A percentile compares a stretch with the other conserved stretches of the same genome.
phyloP scores from a whole-genome alignment of 805 yeast genomes.

The Clavispora asparagi region DNA sequence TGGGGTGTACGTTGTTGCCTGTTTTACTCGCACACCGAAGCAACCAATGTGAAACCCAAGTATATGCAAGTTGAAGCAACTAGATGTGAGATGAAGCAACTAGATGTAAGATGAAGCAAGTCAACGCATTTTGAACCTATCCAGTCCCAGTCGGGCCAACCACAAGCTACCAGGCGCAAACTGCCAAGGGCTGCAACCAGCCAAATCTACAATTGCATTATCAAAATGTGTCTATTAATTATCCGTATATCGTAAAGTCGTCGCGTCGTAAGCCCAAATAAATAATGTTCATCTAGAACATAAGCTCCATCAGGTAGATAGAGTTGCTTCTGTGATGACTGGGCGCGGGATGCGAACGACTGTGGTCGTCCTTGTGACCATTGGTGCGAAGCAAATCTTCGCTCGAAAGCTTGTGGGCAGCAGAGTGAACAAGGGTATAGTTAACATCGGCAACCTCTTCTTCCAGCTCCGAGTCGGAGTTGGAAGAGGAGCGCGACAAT shows the following conservation, averaged over 20 bases:
- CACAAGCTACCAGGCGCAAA: too few species aligned
- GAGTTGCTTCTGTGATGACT: constrained; percentile 27
- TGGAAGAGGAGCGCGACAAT: constrained; percentile 9
- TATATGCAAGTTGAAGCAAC: too few species aligned
- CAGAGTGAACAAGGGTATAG: constrained; percentile 3
- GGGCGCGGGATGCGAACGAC: neutral
- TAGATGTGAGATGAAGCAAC: too few species aligned
- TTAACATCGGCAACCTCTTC: constrained; percentile 9
- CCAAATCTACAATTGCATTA: neutral
- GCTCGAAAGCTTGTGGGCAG: neutral
- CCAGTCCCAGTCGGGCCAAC: too few species aligned
- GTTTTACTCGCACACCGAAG: too few species aligned
- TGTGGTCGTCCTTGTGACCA: constrained; percentile 1
- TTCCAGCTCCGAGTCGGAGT: constrained; percentile 12
- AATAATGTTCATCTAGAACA: constrained; percentile 18
- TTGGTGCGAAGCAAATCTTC: neutral
- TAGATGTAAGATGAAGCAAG: too few species aligned
- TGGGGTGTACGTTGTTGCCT: too few species aligned
- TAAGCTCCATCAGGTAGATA: constrained; percentile 34
- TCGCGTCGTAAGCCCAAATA: neutral
- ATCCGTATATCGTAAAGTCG: neutral
- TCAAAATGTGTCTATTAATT: constrained; percentile 2
- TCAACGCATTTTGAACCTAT: too few species aligned
- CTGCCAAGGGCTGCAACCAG: too few species aligned
- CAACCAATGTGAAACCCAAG: too few species aligned